Percentiles rank a stretch among this genome's conserved stretches.
These are phyloP conservation scores for Candida succiphila DNA, from an alignment of 805 yeast genomes.

Conservation along the genomic window DNA sequence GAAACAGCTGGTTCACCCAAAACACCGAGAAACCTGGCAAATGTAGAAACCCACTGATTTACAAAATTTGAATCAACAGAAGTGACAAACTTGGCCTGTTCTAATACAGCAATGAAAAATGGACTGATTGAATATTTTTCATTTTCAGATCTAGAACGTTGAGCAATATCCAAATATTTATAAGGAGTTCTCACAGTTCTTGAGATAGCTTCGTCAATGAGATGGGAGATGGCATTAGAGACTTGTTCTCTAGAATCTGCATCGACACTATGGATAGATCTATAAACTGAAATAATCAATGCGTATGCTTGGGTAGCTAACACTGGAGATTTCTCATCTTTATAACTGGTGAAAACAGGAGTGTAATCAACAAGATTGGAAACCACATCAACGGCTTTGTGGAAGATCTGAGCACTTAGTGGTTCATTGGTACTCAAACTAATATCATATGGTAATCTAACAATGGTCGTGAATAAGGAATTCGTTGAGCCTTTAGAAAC, in stretches of 20 bases:
- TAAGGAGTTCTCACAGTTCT: constrained; percentile 71
- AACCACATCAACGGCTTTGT: constrained; percentile 41
- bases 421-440: constrained; percentile 6
- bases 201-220: constrained; percentile 69
- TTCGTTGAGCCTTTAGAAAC: constrained; percentile 28
- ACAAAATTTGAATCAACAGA: constrained; percentile 13
- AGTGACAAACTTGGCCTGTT: constrained; percentile 56
- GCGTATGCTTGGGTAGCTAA: constrained; percentile 46
- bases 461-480: constrained; percentile 59
- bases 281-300: constrained; percentile 37
- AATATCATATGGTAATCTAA: constrained; percentile 34
- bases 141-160: constrained; percentile 3
- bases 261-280: constrained; percentile 6
- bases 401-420: constrained; percentile 12
- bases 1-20: constrained; percentile 46
- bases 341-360: constrained; percentile 36
- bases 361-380: constrained; percentile 39
- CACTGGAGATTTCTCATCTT: constrained; percentile 16
- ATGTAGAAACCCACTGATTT: constrained; percentile 39
- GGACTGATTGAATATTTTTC: constrained; percentile 40
- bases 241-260: constrained; percentile 10
- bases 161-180: constrained; percentile 63
- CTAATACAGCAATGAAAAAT: constrained; percentile 45
- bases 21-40: constrained; percentile 35
- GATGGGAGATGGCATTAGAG: constrained; percentile 14